Percentiles rank a stretch among this genome's conserved stretches.
Conservation (phyloP, 495 filamentous ascomycete species). For the Lineolata rhizophorae region DNA sequence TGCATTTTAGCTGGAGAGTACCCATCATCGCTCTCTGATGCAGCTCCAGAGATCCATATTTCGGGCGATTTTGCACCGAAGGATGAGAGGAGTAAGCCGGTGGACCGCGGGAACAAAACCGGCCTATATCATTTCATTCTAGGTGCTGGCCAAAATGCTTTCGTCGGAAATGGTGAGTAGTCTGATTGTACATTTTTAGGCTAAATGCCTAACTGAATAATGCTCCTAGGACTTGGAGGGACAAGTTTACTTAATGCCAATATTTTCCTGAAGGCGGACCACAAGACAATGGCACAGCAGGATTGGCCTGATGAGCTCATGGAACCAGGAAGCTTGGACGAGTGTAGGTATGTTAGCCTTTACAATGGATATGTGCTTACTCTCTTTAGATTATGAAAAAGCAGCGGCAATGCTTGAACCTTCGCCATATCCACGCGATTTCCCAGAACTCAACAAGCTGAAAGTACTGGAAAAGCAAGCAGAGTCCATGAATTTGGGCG, state of each 20-base stretch:
- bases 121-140: conserved; percentile 40
- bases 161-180: conserved; percentile 44
- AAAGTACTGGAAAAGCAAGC: conserved; percentile 35
- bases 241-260: conserved; percentile 46
- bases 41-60: conserved; percentile 26
- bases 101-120: conserved; percentile 30
- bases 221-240: conserved; percentile 31
- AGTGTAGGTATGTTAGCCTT: conserved; percentile 29
- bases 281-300: conserved; percentile 27
- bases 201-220: conserved; percentile 1
- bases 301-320: conserved; percentile 39
- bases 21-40: conserved; percentile 24
- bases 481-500: conserved; percentile 22
- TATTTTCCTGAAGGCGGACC: conserved; percentile 39
- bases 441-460: conserved; percentile 31
- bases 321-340: conserved; percentile 15
- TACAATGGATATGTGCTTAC: background rate
- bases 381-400: conserved; percentile 34
- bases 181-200: conserved; percentile 13
- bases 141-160: conserved; percentile 41
- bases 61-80: conserved; percentile 30
- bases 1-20: conserved; percentile 37
- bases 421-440: conserved; percentile 30
- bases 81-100: conserved; percentile 17
- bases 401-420: conserved; percentile 37